These are phyloP conservation scores for Adansonia madagascariensis DNA, from an alignment of 441 rosid species.

Conservation along the genomic window DNA sequence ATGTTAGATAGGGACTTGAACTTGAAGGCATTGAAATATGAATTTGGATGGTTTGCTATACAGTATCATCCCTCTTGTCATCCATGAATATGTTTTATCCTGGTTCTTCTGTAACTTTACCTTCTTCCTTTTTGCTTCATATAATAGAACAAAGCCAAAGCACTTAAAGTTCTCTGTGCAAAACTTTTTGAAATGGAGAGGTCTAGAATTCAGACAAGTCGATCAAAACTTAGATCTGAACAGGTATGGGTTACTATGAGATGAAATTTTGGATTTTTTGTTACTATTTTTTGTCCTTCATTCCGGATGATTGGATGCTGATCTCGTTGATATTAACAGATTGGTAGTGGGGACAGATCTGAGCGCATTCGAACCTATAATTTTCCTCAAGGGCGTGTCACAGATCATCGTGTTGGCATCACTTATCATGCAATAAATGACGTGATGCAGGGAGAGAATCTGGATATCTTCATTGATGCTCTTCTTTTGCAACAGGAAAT, in stretches of 20 bases:
- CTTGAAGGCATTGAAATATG: constrained; percentile 1
- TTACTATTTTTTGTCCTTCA: constrained; percentile 3
- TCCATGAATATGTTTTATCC: not conserved
- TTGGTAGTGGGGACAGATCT: constrained; percentile 92
- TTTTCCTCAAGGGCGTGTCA: constrained; percentile 91
- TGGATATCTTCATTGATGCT: constrained; percentile 78
- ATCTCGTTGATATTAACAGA: constrained; percentile 48
- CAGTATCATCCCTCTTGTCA: not conserved
- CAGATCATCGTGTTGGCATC: constrained; percentile 88
- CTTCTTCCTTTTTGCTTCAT: constrained; percentile 4
- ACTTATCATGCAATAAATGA: constrained; percentile 78
- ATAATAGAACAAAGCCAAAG: constrained; percentile 87
- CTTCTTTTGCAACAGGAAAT: constrained; percentile 89
- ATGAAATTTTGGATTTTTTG: not conserved
- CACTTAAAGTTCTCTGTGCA: constrained; percentile 85
- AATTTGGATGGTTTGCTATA: constrained; percentile 13
- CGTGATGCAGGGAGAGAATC: constrained; percentile 79
- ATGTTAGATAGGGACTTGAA: not conserved
- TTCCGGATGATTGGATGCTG: constrained; percentile 30
- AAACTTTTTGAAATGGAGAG: constrained; percentile 89
- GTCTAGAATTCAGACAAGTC: constrained; percentile 64
- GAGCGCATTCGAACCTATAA: constrained; percentile 94
- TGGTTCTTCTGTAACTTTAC: not conserved
- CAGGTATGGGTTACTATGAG: constrained; percentile 54
- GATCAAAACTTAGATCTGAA: constrained; percentile 84